A percentile compares a stretch with the other conserved stretches of the same genome.
phyloP scores from a whole-genome alignment of 2,329 filamentous ascomycete genomes.

The Diaporthe destruens region DNA sequence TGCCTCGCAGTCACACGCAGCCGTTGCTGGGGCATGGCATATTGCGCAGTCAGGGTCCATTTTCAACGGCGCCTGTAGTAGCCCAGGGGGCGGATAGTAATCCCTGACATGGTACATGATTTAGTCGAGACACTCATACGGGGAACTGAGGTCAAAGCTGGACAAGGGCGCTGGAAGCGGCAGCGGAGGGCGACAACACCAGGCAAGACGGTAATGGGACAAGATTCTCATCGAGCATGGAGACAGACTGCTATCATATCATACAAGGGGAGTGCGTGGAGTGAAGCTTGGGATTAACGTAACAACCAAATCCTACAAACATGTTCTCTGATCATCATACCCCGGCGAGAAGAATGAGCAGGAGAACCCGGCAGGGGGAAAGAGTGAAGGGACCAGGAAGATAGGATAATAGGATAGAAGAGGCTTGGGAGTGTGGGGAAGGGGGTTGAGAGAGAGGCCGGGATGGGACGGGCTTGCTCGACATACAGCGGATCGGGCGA shows the following conservation, averaged over 20 bases:
- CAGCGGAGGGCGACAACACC: neutral
- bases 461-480: constrained; percentile 34
- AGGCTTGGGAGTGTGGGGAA: constrained; percentile 12
- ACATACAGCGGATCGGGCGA: constrained; percentile 19
- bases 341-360: constrained; percentile 41
- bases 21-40: constrained; percentile 69
- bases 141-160: constrained; percentile 47
- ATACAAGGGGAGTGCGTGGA: constrained; percentile 45
- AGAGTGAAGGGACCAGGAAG: constrained; percentile 42
- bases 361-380: constrained; percentile 43
- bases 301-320: constrained; percentile 52
- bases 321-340: constrained; percentile 50
- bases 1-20: constrained; percentile 75
- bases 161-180: constrained; percentile 43
- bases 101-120: constrained; percentile 41
- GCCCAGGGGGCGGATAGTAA: constrained; percentile 45
- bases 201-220: constrained; percentile 37
- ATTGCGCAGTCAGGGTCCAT: constrained; percentile 80
- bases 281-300: constrained; percentile 41
- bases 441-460: constrained; percentile 11
- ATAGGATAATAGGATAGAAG: constrained; percentile 4
- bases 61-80: constrained; percentile 66
- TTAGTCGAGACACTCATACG: constrained; percentile 46
- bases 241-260: constrained; percentile 46
- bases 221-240: constrained; percentile 41